Evolutionary conservation across 1,284 basidiomycete genomes (phyloP), one percentile per base, ranked within the genome.

Genomic region (Puccinia horiana): DNA sequence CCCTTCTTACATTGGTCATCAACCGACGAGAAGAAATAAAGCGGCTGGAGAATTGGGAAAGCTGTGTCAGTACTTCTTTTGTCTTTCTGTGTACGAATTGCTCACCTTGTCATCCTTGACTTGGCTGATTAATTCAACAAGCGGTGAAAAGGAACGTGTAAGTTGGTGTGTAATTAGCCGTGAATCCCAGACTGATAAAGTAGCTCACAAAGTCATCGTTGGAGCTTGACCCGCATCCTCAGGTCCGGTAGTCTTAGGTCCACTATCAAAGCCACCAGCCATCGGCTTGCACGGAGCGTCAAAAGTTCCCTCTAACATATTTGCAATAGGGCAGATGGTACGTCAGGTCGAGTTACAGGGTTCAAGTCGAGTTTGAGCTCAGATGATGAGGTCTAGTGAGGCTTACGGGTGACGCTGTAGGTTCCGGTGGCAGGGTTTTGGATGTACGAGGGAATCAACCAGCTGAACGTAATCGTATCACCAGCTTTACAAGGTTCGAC

Each of bases 1-100:
- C 77, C 77, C 52, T 80, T 49, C 67, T 80, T 69, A 42, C 77
- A 80, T 72, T 80, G 77, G 56, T 80, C 77, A 80, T 47, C 77
- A 6, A 80, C 77, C 26, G 77, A 80, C 11, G 77, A 80, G 52
- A 70, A 80, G 29, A 80, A 80, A 37, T 80, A 80, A 14, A 80
- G 67, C 32, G 77, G 77, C 77, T 80, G 37, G 4, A 11, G 14
- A 80, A 40, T 18, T 44, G 14, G n/a, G n/a, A n/a, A n/a, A n/a
- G n/a, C n/a, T n/a, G n/a, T n/a, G n/a, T n/a, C n/a, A n/a, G n/a
- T n/a, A n/a, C n/a, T n/a, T n/a, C n/a, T n/a, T n/a, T n/a, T n/a
- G n/a, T n/a, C n/a, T n/a, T n/a, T n/a, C n/a, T n/a, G n/a, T n/a
- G n/a, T n/a, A n/a, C n/a, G n/a, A n/a, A n/a, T n/a, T n/a, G n/a